Conservation (phyloP, 768 basidiomycete genomes). For the Lactifluus echinatus region DNA sequence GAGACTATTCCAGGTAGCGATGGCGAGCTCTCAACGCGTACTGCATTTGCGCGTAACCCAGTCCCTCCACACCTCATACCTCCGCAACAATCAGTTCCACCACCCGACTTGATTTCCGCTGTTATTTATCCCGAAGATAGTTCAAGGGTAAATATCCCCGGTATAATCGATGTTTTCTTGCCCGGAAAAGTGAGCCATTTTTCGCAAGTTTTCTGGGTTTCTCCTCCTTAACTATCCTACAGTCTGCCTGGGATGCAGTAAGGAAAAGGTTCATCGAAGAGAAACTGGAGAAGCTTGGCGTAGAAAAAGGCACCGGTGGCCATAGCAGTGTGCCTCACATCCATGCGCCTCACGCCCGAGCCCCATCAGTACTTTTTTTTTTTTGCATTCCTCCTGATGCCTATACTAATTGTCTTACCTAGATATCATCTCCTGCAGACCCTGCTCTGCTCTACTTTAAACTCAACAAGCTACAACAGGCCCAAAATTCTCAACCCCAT, state of each 20-base stretch:
- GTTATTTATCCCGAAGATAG: constrained; percentile 59
- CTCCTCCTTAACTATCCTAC: constrained; percentile 3
- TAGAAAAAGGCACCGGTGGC: constrained; percentile 51
- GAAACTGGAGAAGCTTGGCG: constrained; percentile 71
- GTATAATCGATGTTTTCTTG: constrained; percentile 70
- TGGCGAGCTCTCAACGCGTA: constrained; percentile 34
- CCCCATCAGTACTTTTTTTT: constrained; percentile 61
- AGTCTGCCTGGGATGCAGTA: constrained; percentile 70
- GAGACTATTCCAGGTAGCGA: constrained; percentile 41
- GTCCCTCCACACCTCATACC: constrained; percentile 33
- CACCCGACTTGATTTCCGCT: constrained; percentile 36
- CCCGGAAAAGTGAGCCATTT: constrained; percentile 58
- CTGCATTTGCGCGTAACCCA: constrained; percentile 57
- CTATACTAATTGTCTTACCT: constrained; percentile 5
- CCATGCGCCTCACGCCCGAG: constrained; percentile 70
- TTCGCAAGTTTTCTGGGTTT: background rate
- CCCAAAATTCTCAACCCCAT: constrained; percentile 44
- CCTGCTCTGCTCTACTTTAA: constrained; percentile 75
- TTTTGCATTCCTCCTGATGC: background rate
- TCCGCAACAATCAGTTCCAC: constrained; percentile 22
- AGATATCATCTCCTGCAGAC: constrained; percentile 91
- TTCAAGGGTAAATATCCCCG: constrained; percentile 49
- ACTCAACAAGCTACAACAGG: constrained; percentile 74
- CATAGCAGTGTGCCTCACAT: constrained; percentile 49
- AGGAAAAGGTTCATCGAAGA: constrained; percentile 69